phyloP scores from a whole-genome alignment of 1,139 yeast species.

The Sugiyamaella paludigena region DNA sequence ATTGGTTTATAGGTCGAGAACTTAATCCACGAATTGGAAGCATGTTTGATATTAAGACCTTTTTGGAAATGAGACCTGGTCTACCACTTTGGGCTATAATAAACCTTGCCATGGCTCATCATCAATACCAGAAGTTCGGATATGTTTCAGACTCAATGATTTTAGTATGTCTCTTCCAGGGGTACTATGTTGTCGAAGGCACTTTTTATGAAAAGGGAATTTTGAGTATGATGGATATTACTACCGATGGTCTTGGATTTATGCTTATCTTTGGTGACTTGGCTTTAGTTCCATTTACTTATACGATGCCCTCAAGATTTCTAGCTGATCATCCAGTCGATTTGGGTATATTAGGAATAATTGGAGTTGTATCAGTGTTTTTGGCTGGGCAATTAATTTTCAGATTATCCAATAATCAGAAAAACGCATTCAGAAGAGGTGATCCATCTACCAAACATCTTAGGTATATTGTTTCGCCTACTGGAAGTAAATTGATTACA shows the following conservation, averaged over 20 bases:
- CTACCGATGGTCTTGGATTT: conserved; percentile 95
- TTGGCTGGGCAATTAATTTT: conserved; percentile 75
- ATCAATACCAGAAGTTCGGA: conserved; percentile 66
- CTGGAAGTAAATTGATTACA: conserved; percentile 75
- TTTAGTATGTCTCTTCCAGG: conserved; percentile 66
- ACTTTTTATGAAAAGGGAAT: conserved; percentile 87
- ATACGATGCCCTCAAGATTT: conserved; percentile 81
- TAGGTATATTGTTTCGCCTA: conserved; percentile 65
- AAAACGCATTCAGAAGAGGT: conserved; percentile 79
- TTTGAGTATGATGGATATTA: conserved; percentile 90
- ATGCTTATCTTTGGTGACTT: conserved; percentile 95
- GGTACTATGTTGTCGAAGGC: conserved; percentile 85
- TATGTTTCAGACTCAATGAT: conserved; percentile 68
- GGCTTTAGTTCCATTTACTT: conserved; percentile 91
- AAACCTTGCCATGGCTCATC: conserved; percentile 75
- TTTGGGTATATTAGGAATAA: conserved; percentile 47
- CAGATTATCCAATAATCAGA: conserved; percentile 79
- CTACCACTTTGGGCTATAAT: conserved; percentile 80
- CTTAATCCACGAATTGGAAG: conserved; percentile 85
- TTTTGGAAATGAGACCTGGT: conserved; percentile 95
- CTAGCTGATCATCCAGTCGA: conserved; percentile 62
- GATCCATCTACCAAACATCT: conserved; percentile 59
- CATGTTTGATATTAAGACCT: conserved; percentile 77
- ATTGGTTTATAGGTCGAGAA: conserved; percentile 97
- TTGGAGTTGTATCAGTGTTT: conserved; percentile 46